Conservation (phyloP, 2,329 filamentous ascomycete species). For the Amauroascus verrucosus region DNA sequence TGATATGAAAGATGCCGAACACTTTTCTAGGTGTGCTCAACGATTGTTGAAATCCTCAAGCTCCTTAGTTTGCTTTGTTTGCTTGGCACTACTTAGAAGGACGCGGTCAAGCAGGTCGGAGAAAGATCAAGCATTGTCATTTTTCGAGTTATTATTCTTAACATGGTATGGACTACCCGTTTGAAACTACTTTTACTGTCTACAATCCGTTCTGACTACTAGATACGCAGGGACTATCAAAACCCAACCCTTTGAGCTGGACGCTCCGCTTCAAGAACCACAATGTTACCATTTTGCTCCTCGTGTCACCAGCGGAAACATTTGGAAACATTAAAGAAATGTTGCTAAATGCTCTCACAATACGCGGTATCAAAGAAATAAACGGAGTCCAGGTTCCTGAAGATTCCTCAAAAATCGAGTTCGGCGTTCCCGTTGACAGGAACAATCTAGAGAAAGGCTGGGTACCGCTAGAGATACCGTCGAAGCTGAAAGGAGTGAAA, state of each 20-base stretch:
- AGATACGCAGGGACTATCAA: not conserved
- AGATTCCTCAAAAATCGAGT: slow-evolving; percentile 34
- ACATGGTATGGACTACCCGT: not conserved
- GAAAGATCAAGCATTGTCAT: too few relatives aligned
- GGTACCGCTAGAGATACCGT: slow-evolving; percentile 32
- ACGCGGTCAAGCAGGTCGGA: too few relatives aligned
- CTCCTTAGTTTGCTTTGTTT: slow-evolving; percentile 9
- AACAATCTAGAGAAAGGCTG: slow-evolving; percentile 44
- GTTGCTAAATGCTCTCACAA: slow-evolving; percentile 47
- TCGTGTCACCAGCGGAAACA: slow-evolving; percentile 49
- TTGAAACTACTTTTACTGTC: not conserved
- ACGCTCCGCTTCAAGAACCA: slow-evolving; percentile 65
- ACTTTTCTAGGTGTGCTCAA: not conserved
- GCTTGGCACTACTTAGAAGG: not conserved
- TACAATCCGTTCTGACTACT: not conserved
- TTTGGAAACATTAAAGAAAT: slow-evolving; percentile 49
- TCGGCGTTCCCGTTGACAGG: slow-evolving; percentile 40
- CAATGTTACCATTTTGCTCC: slow-evolving; percentile 59
- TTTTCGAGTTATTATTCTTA: too few relatives aligned
- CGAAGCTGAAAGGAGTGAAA: slow-evolving; percentile 21
- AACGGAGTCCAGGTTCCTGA: slow-evolving; percentile 31
- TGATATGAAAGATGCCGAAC: not conserved
- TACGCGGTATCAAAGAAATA: slow-evolving; percentile 34
- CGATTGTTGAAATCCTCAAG: not conserved
- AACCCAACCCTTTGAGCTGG: slow-evolving; percentile 40